Evolutionary conservation across 176 grass and related monocot genomes (phyloP).

Genomic region (Oryza glaberrima): DNA sequence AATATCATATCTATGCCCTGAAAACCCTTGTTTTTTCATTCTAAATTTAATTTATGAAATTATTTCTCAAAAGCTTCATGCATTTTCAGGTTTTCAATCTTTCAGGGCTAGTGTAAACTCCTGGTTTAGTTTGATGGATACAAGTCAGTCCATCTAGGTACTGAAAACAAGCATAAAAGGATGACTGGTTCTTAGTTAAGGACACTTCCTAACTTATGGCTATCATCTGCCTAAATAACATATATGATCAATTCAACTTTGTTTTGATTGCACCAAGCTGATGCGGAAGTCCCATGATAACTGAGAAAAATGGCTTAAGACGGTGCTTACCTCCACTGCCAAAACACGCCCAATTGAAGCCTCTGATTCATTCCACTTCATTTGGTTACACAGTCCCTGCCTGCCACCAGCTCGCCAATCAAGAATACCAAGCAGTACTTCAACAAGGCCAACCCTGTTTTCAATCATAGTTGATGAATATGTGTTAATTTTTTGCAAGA

Average conservation of each 20-base stretch:
- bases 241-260: conserved; percentile 1
- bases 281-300: neutral
- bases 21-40: neutral
- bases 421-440: conserved; percentile 93
- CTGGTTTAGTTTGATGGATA: neutral
- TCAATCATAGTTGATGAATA: conserved; percentile 8
- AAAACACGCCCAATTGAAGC: conserved; percentile 95
- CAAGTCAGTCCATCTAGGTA: neutral
- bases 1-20: neutral
- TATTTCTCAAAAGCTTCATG: conserved; percentile 17
- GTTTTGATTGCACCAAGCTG: conserved; percentile 29
- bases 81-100: conserved; percentile 30
- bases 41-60: neutral
- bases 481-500: neutral
- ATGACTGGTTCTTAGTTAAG: conserved; percentile 1
- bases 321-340: conserved; percentile 82
- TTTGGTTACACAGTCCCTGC: conserved; percentile 84
- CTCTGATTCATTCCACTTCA: conserved; percentile 99
- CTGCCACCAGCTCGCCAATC: conserved; percentile 98
- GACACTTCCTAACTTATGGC: neutral
- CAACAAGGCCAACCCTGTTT: conserved; percentile 90
- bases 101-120: conserved; percentile 7
- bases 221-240: conserved; percentile 10
- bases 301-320: conserved; percentile 19
- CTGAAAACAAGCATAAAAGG: conserved; percentile 8